Evolutionary conservation across 2,329 filamentous ascomycete species (phyloP).

Genomic region (Pseudonectria buxi): DNA sequence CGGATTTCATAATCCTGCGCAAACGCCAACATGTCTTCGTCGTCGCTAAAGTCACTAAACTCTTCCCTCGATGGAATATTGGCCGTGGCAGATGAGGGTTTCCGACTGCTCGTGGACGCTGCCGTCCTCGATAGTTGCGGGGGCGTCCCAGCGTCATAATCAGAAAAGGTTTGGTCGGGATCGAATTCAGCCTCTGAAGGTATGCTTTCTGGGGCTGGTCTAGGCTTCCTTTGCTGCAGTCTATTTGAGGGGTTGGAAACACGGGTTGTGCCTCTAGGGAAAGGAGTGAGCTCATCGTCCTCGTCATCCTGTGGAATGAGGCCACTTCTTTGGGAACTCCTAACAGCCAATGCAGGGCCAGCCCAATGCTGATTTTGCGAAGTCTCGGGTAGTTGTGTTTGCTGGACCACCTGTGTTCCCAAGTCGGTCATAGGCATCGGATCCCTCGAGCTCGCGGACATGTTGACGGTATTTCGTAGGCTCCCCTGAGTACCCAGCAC

Average conservation of each 20-base stretch:
- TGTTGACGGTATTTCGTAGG: constrained; percentile 23
- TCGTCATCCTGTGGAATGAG: constrained; percentile 20
- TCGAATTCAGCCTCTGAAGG: constrained; percentile 16
- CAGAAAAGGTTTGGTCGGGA: constrained; percentile 23
- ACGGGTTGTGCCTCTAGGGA: constrained; percentile 18
- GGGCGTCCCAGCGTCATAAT: constrained; percentile 16
- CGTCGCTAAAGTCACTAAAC: constrained; percentile 44
- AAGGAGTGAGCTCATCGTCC: constrained; percentile 13
- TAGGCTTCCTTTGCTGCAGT: constrained; percentile 3
- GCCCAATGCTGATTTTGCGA: constrained; percentile 19
- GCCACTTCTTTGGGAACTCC: constrained; percentile 13
- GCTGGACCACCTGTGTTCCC: constrained; percentile 43
- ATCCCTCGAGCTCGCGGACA: constrained; percentile 29
- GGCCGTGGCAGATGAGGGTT: constrained; percentile 9
- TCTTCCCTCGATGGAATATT: constrained; percentile 23
- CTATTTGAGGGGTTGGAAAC: constrained; percentile 3
- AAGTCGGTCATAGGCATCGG: constrained; percentile 24
- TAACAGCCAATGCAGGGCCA: constrained; percentile 12
- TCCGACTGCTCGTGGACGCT: constrained; percentile 7
- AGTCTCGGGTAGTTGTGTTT: constrained; percentile 40
- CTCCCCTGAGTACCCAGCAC: constrained; percentile 40
- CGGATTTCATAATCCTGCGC: constrained; percentile 43
- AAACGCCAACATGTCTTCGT: constrained; percentile 45
- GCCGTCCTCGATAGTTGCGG: constrained; percentile 5
- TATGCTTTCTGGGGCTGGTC: constrained; percentile 1